phyloP scores from a whole-genome alignment of 2,329 filamentous ascomycete species.

The Ophiostoma novo-ulmi region DNA sequence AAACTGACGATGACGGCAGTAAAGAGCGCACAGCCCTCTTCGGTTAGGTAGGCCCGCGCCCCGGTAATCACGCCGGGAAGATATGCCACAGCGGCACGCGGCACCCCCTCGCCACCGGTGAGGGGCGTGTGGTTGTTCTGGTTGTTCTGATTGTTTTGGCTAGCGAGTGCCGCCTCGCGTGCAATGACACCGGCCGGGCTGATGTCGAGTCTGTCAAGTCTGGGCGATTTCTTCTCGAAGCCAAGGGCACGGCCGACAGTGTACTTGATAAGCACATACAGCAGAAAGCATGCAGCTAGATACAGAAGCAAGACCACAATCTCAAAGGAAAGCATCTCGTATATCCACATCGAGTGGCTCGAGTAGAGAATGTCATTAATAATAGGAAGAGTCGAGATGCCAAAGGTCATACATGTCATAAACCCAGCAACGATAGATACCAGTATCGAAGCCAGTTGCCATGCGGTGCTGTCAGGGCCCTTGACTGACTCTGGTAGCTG shows the following conservation, averaged over 20 bases:
- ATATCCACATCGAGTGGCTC: slow-evolving; percentile 5
- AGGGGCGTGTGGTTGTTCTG: not conserved
- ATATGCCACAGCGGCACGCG: not conserved
- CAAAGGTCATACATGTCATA: not conserved
- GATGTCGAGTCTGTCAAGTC: not conserved
- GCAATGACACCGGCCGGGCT: not conserved
- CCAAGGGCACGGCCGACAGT: not conserved
- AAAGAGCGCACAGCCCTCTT: not conserved
- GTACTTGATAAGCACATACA: slow-evolving; percentile 2
- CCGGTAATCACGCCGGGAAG: not conserved
- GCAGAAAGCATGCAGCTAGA: not conserved
- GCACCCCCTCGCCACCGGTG: not conserved
- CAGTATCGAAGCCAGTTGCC: not conserved
- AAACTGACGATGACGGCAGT: not conserved
- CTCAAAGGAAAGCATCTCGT: slow-evolving; percentile 10
- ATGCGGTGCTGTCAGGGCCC: not conserved
- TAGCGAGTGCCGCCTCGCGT: not conserved
- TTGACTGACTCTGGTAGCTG: not conserved
- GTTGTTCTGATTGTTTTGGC: not conserved
- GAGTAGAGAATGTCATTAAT: not conserved
- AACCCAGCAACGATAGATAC: not conserved
- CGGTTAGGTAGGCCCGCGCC: not conserved
- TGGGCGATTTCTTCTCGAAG: not conserved
- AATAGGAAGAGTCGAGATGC: not conserved
- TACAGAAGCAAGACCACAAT: slow-evolving; percentile 7